These are phyloP conservation scores for Sarocladium strictum DNA, from an alignment of 2,329 filamentous ascomycete species.

Conservation along the genomic window DNA sequence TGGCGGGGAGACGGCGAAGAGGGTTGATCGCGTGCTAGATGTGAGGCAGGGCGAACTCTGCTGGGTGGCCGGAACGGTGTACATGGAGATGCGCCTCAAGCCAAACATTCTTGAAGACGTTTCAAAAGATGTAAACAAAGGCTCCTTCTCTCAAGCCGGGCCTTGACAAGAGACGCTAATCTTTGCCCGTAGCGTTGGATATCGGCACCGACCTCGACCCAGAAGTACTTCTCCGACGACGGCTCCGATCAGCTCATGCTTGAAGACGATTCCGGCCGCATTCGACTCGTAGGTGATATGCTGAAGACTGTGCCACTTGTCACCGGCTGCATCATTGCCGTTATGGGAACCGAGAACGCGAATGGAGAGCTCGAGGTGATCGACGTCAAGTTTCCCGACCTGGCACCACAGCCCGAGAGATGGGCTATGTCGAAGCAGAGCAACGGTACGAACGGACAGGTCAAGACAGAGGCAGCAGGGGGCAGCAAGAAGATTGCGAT, in stretches of 20 bases:
- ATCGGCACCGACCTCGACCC: slow-evolving; percentile 67
- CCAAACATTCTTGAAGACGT: slow-evolving; percentile 95
- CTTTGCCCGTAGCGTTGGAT: slow-evolving; percentile 66
- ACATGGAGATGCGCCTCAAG: slow-evolving; percentile 95
- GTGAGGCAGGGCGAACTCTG: slow-evolving; percentile 93
- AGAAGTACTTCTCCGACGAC: slow-evolving; percentile 67
- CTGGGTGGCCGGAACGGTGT: slow-evolving; percentile 91
- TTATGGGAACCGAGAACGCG: slow-evolving; percentile 86
- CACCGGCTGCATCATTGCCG: slow-evolving; percentile 90
- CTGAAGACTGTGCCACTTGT: slow-evolving; percentile 69
- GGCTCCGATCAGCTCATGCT: slow-evolving; percentile 69
- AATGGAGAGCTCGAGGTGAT: slow-evolving; percentile 91
- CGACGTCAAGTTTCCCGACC: slow-evolving; percentile 81
- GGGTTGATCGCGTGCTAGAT: slow-evolving; percentile 84
- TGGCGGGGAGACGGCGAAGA: slow-evolving; percentile 66
- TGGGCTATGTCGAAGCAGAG: slow-evolving; percentile 62
- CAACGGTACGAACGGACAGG: slow-evolving; percentile 23
- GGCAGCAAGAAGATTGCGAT: slow-evolving; percentile 65
- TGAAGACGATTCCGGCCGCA: slow-evolving; percentile 89
- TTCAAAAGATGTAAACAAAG: slow-evolving; percentile 77
- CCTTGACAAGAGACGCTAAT: not conserved
- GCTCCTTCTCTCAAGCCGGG: too few species aligned
- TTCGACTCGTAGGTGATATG: slow-evolving; percentile 68
- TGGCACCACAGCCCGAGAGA: slow-evolving; percentile 73
- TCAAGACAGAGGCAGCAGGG: slow-evolving; percentile 32